Evolutionary conservation across 768 basidiomycete genomes (phyloP).

Genomic region (Lentinula sp.): DNA sequence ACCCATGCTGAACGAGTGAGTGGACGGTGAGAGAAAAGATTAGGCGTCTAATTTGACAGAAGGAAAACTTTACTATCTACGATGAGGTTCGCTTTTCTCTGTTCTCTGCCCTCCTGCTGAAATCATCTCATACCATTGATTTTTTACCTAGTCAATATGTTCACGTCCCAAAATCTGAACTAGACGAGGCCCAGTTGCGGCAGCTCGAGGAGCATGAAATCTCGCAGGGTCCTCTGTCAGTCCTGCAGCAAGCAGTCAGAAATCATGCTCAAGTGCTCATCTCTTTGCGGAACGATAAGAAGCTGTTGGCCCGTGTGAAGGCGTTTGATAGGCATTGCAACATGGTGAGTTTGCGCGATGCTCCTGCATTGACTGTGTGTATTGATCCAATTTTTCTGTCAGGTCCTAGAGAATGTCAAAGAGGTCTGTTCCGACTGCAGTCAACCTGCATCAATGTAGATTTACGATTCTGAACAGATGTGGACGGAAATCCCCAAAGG

Average conservation of each 20-base stretch:
- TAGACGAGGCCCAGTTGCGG: constrained; percentile 94
- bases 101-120: neutral
- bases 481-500: constrained; percentile 98
- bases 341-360: constrained; percentile 52
- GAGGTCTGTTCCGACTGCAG: constrained; percentile 50
- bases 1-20: constrained; percentile 46
- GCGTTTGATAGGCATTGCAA: constrained; percentile 99
- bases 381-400: constrained; percentile 1
- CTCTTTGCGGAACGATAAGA: constrained; percentile 97
- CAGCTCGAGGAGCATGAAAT: constrained; percentile 98
- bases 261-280: constrained; percentile 59
- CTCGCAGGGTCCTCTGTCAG: constrained; percentile 94
- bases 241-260: constrained; percentile 87
- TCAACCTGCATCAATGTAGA: neutral
- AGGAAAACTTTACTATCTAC: neutral
- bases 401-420: constrained; percentile 98
- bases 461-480: constrained; percentile 54
- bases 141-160: constrained; percentile 77
- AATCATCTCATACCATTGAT: neutral
- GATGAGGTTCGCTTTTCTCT: neutral
- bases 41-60: neutral
- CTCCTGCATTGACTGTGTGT: neutral
- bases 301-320: constrained; percentile 91
- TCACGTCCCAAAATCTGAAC: constrained; percentile 93
- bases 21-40: neutral